These are phyloP conservation scores for Paraurostyla sp. DNA, from an alignment of 73 alveolate genomes.

Conservation along the genomic window DNA sequence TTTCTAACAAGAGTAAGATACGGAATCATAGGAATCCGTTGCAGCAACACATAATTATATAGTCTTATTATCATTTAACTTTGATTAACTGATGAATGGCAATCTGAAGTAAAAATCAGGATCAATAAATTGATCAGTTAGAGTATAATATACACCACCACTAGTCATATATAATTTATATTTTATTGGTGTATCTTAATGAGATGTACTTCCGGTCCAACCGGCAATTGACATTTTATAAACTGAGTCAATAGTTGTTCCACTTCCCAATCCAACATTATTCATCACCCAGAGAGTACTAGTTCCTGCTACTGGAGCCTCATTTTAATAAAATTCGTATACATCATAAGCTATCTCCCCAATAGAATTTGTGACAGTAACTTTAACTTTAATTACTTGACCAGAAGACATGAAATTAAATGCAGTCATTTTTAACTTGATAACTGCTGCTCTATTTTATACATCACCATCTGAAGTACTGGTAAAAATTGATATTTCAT, in stretches of 20 bases:
- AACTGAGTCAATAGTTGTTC: neutral
- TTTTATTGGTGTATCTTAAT: constrained; percentile 8
- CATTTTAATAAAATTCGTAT: constrained; percentile 61
- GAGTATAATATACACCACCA: neutral
- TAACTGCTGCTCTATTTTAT: constrained; percentile 1
- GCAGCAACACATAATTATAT: constrained; percentile 40
- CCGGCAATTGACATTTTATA: neutral
- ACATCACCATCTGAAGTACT: constrained; percentile 10
- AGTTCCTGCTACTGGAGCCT: constrained; percentile 56
- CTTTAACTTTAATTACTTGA: constrained; percentile 51
- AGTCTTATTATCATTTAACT: neutral
- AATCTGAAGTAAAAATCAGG: constrained; percentile 20
- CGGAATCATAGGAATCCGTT: constrained; percentile 46
- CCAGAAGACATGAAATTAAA: constrained; percentile 56
- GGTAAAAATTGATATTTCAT: constrained; percentile 12
- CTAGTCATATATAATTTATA: constrained; percentile 25
- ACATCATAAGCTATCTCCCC: constrained; percentile 69
- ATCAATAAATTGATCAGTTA: neutral
- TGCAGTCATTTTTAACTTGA: constrained; percentile 66
- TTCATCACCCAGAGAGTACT: neutral
- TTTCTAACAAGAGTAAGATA: constrained; percentile 4
- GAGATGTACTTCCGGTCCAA: constrained; percentile 62
- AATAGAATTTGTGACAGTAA: constrained; percentile 57
- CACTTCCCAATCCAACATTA: neutral
- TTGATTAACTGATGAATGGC: neutral